These are phyloP conservation scores for Mycena albidolilacea DNA, from an alignment of 768 basidiomycete genomes.

Conservation along the genomic window DNA sequence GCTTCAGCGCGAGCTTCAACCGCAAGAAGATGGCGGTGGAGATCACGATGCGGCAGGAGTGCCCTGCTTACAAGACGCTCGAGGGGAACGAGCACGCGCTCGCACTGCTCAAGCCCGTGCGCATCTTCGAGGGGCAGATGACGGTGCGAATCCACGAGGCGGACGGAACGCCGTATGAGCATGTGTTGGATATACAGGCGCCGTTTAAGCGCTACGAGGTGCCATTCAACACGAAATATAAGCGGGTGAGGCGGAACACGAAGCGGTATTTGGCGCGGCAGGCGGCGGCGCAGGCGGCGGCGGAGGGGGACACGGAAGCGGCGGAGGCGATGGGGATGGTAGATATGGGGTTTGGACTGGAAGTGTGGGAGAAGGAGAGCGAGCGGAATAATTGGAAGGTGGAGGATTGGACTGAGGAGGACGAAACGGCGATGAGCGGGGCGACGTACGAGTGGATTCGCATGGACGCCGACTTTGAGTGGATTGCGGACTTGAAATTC, in stretches of 20 bases:
- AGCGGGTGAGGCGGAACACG: constrained; percentile 94
- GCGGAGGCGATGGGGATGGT: constrained; percentile 95
- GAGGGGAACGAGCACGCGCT: constrained; percentile 78
- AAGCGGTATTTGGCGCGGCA: constrained; percentile 96
- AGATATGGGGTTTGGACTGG: constrained; percentile 93
- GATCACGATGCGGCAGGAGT: constrained; percentile 92
- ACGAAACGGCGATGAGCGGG: constrained; percentile 92
- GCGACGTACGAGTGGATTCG: constrained; percentile 99
- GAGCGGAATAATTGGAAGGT: constrained; percentile 97
- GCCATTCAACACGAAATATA: constrained; percentile 98
- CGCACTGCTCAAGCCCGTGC: constrained; percentile 83
- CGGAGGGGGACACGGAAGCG: constrained; percentile 92
- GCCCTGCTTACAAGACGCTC: constrained; percentile 82
- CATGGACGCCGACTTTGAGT: constrained; percentile 99
- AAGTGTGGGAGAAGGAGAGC: constrained; percentile 96
- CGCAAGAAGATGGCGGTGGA: constrained; percentile 99
- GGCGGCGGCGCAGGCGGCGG: constrained; percentile 93
- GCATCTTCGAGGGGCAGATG: constrained; percentile 98
- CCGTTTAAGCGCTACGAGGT: constrained; percentile 96
- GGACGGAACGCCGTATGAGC: constrained; percentile 98
- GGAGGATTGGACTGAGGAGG: constrained; percentile 97
- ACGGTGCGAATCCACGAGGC: constrained; percentile 99
- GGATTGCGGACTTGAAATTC: constrained; percentile 94
- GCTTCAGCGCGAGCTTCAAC: constrained; percentile 92
- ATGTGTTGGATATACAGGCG: constrained; percentile 92